phyloP scores from a whole-genome alignment of 306 rosid species.

The Trifolium subterraneum region DNA sequence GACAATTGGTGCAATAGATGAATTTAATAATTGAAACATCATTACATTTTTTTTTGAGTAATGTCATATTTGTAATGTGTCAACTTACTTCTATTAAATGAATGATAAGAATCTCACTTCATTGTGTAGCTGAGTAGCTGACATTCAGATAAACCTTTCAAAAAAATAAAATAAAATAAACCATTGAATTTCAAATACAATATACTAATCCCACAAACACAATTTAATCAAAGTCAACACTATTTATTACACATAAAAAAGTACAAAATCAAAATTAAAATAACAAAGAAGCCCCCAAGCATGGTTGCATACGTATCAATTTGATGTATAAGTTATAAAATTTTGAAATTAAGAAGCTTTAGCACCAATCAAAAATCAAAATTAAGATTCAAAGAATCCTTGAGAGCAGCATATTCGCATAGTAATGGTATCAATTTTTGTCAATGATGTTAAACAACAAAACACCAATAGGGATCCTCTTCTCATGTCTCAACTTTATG shows the following conservation, averaged over 20 bases:
- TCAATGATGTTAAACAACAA: neutral
- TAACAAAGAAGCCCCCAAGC: neutral
- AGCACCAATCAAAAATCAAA: conserved; percentile 30
- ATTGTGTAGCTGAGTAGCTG: neutral
- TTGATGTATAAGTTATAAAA: neutral
- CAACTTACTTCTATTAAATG: neutral
- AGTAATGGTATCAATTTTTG: conserved; percentile 24
- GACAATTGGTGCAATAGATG: no score
- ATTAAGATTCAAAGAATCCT: conserved; percentile 1
- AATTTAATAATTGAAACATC: no score
- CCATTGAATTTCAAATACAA: neutral
- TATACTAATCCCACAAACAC: neutral
- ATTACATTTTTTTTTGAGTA: no score
- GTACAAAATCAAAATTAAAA: neutral
- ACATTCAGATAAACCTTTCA: neutral
- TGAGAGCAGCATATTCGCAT: conserved; percentile 22
- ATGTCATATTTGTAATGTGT: neutral
- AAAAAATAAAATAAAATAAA: neutral
- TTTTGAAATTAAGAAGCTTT: neutral
- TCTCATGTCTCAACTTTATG: conserved; percentile 13
- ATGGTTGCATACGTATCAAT: conserved; percentile 26
- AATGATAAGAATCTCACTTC: neutral
- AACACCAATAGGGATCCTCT: neutral
- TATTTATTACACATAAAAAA: neutral
- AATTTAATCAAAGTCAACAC: conserved; percentile 13